Evolutionary conservation across 1,284 basidiomycete species (phyloP).

Genomic region (Limonomyces culmigenus): DNA sequence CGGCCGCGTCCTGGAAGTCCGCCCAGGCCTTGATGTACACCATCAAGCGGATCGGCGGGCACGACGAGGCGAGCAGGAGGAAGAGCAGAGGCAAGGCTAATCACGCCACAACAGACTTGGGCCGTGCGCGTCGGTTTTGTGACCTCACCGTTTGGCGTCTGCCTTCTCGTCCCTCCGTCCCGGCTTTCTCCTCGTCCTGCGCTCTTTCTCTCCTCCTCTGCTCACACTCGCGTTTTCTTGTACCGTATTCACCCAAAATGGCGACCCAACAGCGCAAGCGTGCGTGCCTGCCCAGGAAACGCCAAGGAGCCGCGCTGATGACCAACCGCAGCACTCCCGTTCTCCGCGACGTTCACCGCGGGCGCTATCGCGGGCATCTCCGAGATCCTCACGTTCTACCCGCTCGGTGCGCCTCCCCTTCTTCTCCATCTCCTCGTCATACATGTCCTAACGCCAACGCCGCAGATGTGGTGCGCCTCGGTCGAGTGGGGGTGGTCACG

Average conservation of each 20-base stretch:
- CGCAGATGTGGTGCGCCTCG: conserved; percentile 17
- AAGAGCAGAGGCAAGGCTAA: not conserved
- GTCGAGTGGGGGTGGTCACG: no score
- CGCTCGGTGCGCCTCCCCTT: conserved; percentile 57
- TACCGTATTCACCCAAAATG: conserved; percentile 4
- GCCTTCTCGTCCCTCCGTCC: not conserved
- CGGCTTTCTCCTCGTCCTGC: not conserved
- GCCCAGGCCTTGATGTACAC: conserved; percentile 73
- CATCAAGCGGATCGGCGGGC: conserved; percentile 17
- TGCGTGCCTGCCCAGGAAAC: not conserved
- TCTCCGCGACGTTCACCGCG: conserved; percentile 76
- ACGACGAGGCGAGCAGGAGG: not conserved
- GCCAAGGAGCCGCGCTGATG: no score
- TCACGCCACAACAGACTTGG: no score
- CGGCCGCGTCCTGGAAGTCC: conserved; percentile 73
- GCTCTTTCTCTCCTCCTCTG: not conserved
- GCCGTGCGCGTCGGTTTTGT: no score
- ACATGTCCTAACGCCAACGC: no score
- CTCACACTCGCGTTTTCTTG: conserved; percentile 1
- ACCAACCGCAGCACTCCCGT: conserved; percentile 61
- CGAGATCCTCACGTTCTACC: conserved; percentile 88
- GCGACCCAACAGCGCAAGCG: conserved; percentile 4
- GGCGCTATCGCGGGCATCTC: conserved; percentile 81
- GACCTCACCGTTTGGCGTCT: no score
- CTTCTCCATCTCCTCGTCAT: conserved; percentile 4